Base-by-base conservation (phyloP, 441 rosid genomes). In the Sinapis alba region DNA sequence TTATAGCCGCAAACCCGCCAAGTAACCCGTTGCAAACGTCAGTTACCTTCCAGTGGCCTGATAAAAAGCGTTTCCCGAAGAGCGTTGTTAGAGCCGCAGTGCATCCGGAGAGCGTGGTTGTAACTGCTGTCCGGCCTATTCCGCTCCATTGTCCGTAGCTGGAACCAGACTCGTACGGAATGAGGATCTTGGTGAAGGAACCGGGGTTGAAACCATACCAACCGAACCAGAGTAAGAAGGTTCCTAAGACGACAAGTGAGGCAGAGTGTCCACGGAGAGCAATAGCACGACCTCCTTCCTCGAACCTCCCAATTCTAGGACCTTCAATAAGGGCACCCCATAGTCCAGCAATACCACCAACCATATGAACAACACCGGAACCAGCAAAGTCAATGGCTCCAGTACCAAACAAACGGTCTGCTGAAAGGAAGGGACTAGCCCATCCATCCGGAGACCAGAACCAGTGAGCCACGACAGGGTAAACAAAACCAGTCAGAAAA, bases 131-230 rank as follows among this genome's bases (percentile, higher is more conserved):
- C 15, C 98, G 77, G 1, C 97, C 97, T 0, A 93, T 74, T 10
- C 91, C 98, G 6, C 90, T 88, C 98, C 98, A 93, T 54, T 89
- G 97, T 9, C 98, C 98, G 56, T 90, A 89, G 65, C 62, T 80
- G 12, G 77, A 57, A 3, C 83, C 93, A 0, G 81, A 70, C 0
- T 13, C 0, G 59, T 93, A 93, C 0, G 86, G 1, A 5, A 34
- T 5, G 6, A 84, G 81, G 65, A 93, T 89, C 62, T 84, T 90
- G 69, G 72, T 81, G 60, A 93, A 93, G 0, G 98, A 93, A 5
- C 95, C 98, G 0, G 97, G 92, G 72, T 90, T 92, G 77, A 92
- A 92, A 1, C 93, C 98, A 67, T 89, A 92, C 97, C 97, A 92
- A 2, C 98, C 98, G 26, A 92, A 92, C 98, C 97, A 92, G 1